Base-by-base conservation (phyloP, 108 stramenopile genomes). In the Cyclotella atomus region DNA sequence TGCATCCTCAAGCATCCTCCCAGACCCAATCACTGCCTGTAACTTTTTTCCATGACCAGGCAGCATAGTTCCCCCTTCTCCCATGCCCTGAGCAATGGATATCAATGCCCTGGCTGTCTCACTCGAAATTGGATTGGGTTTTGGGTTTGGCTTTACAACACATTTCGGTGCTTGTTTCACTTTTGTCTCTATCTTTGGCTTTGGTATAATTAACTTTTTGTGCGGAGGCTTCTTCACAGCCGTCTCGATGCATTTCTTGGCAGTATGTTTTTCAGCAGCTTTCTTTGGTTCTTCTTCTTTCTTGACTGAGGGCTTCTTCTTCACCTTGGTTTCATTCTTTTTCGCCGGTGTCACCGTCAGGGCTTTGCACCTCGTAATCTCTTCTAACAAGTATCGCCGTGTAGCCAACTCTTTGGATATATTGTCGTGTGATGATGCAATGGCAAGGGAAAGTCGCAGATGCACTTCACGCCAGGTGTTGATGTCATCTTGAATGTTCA, bases 401-500 rank as follows among this genome's bases (percentile, higher is more conserved):
- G 87, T 85, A 17, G 77, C 47, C 43, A 87, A 84, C 35, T 85
- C 85, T 57, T 77, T 81, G 27, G 84, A 84, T 15, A 91, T 71
- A 17, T 89, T 88, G 49, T 87, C 85, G 14, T 73, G 68, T n/a
- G 88, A 84, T 36, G 81, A 66, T 14, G 79, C 46, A 2, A 91
- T 79, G 35, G 91, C 87, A 27, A 80, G 44, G 35, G 85, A 84
- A 6, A 91, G 70, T 30, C 61, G 67, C 14, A 45, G 43, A 50
- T 89, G 91, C 27, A 85, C 88, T 59, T 87, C 71, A 59, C 73
- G 82, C 91, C 88, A 89, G n/a, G 86, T 79, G 46, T 83, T 75
- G 25, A 79, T 72, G 66, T 79, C n/a, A n/a, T n/a, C 78, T 16
- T 68, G 45, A n/a, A 23, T 68, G 30, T 35, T 3, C n/a, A n/a